Evolutionary conservation across 129 eudicot species (phyloP), one percentile per base, ranked within the genome.

Genomic region (Chrysanthemum lavandulifolium): DNA sequence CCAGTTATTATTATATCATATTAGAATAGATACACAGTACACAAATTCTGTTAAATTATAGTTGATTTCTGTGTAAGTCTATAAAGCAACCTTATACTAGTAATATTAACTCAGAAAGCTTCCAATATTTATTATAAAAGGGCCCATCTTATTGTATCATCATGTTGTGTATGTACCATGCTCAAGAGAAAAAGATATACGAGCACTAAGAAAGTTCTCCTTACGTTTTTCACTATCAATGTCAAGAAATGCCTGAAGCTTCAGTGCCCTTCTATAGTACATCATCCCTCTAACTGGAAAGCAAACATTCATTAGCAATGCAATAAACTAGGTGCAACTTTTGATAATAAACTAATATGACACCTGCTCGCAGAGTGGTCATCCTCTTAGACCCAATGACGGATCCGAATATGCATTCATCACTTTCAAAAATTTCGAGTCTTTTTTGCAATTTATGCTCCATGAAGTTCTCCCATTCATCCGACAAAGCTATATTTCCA

Each of bases 341-440:
- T 40, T 51, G 50, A 40, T 19, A 57, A 61, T 72, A 61, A 10
- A 58, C 29, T 55, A 43, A 31, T 71, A 67, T 61, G 27, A 33
- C 72, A 88, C 99, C 87, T 81, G 99, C 90, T 90, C 99, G 85
- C 96, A 79, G 19, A 95, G 97, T 64, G 99, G 88, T 76, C 90
- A 97, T 67, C 99, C 99, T 76, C 99, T 88, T 81, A 95, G 67
- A 88, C 99, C 99, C 99, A 95, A 74, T 90, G 97, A 77, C 99
- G 99, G 75, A 90, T 86, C 82, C 88, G 99, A 95, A 81, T 61
- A 88, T 84, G 81, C 82, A 86, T 76, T 95, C 99, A 66, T 95
- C 97, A 75, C 76, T 95, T 72, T 90, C 99, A 86, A 78, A 88
- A 58, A 95, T 76, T 15, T 95, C 97, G 69, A 27, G 74, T 80